Evolutionary conservation across 1,284 basidiomycete genomes (phyloP).

Genomic region (Vanrija humicola): DNA sequence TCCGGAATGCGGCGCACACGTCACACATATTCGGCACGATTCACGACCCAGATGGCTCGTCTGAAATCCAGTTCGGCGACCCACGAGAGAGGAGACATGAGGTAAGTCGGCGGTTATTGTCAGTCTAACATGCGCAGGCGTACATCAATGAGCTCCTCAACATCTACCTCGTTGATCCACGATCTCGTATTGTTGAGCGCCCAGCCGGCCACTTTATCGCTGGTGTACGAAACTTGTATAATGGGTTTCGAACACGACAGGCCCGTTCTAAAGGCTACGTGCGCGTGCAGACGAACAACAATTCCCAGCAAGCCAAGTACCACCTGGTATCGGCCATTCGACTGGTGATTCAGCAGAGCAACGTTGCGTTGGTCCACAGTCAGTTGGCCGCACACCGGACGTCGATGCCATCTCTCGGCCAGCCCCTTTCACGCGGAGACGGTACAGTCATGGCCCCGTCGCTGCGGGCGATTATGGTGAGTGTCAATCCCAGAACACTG

Average conservation of each 20-base stretch:
- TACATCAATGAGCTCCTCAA: slow-evolving; percentile 11
- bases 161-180: slow-evolving; percentile 10
- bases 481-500: slow-evolving; percentile 3
- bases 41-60: slow-evolving; percentile 9
- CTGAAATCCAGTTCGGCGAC: slow-evolving; percentile 7
- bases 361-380: slow-evolving; percentile 22
- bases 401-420: neutral
- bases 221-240: slow-evolving; percentile 13
- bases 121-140: neutral
- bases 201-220: slow-evolving; percentile 12
- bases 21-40: slow-evolving; percentile 16
- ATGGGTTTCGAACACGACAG: slow-evolving; percentile 9
- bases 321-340: slow-evolving; percentile 27
- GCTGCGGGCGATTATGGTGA: slow-evolving; percentile 23
- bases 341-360: slow-evolving; percentile 28
- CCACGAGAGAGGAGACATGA: slow-evolving; percentile 10
- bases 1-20: slow-evolving; percentile 11
- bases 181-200: slow-evolving; percentile 3
- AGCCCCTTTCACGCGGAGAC: slow-evolving; percentile 21
- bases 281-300: slow-evolving; percentile 5
- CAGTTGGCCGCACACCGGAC: slow-evolving; percentile 11
- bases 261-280: neutral
- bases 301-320: slow-evolving; percentile 12
- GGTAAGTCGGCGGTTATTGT: neutral
- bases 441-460: slow-evolving; percentile 23